A percentile compares a stretch with the other conserved stretches of the same genome.
These are phyloP conservation scores for Poteriospumella lacustris DNA, from an alignment of 108 stramenopile genomes.

Conservation along the genomic window DNA sequence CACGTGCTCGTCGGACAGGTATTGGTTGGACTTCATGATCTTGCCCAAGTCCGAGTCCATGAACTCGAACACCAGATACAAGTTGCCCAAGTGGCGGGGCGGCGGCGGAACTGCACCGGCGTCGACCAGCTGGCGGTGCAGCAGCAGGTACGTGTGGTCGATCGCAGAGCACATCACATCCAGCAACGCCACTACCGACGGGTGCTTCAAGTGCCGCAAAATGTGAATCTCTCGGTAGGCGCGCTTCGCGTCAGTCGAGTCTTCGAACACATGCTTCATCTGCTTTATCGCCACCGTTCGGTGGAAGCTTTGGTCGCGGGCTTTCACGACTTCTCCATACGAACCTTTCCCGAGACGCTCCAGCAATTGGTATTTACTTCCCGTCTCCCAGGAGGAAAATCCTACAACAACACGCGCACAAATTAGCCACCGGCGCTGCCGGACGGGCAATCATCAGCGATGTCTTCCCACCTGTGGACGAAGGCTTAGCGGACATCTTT, in stretches of 20 bases:
- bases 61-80: constrained; percentile 55
- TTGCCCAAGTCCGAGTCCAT: constrained; percentile 63
- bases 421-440: too few relatives aligned
- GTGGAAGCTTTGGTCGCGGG: constrained; percentile 63
- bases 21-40: constrained; percentile 53
- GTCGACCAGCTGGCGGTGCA: constrained; percentile 51
- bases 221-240: constrained; percentile 78
- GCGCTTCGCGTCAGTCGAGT: constrained; percentile 84
- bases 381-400: constrained; percentile 86
- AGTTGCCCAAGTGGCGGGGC: constrained; percentile 46
- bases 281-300: constrained; percentile 83
- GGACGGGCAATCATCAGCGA: too few relatives aligned
- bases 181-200: too few relatives aligned
- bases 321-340: constrained; percentile 94
- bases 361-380: constrained; percentile 72
- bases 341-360: constrained; percentile 80
- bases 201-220: constrained; percentile 67
- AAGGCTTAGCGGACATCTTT: too few relatives aligned
- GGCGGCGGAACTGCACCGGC: constrained; percentile 52
- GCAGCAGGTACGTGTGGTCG: too few relatives aligned
- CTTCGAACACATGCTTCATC: constrained; percentile 82
- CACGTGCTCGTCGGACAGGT: constrained; percentile 49
- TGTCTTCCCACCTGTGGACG: too few relatives aligned
- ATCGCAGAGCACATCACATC: too few relatives aligned
- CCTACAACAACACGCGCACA: too few relatives aligned